phyloP scores from a whole-genome alignment of 1,284 basidiomycete species.

The Kalmanozyma brasiliensis region DNA sequence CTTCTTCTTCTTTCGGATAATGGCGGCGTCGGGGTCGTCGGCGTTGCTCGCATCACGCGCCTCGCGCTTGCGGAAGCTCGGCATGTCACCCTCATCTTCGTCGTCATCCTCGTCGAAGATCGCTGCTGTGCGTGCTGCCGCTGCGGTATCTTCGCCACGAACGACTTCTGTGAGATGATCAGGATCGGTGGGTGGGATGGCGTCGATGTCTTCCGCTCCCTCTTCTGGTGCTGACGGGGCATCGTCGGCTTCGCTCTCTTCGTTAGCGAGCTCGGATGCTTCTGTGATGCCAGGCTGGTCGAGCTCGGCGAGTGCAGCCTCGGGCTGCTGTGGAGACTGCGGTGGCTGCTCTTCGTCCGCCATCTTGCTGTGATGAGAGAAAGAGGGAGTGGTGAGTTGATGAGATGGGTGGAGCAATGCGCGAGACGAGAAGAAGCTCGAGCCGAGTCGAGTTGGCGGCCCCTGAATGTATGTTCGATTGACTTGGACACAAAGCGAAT shows the following conservation, averaged over 20 bases:
- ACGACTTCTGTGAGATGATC: constrained; percentile 25
- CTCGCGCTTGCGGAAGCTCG: constrained; percentile 39
- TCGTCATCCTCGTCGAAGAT: constrained; percentile 50
- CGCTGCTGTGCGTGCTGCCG: constrained; percentile 30
- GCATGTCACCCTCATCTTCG: constrained; percentile 23
- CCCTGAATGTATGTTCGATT: too few relatives aligned
- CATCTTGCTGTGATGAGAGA: constrained; percentile 14
- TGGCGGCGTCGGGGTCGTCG: constrained; percentile 28
- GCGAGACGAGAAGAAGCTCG: background rate
- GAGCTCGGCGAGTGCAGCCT: background rate
- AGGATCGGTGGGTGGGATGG: constrained; percentile 18
- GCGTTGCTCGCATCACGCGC: constrained; percentile 10
- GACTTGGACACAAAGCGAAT: too few relatives aligned
- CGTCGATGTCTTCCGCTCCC: constrained; percentile 23
- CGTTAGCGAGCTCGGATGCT: constrained; percentile 5
- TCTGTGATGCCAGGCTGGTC: background rate
- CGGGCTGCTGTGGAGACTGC: constrained; percentile 2
- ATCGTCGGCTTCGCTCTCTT: constrained; percentile 3
- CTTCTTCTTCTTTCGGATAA: constrained; percentile 50
- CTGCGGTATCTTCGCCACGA: constrained; percentile 25
- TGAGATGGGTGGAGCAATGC: background rate
- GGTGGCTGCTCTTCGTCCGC: constrained; percentile 31
- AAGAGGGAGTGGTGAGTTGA: background rate
- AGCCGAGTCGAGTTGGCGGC: constrained; percentile 2
- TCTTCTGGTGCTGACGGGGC: constrained; percentile 5